Evolutionary conservation across 2,329 filamentous ascomycete genomes (phyloP), one percentile per base, ranked within the genome.

Genomic region (Leptodontidium sp.): DNA sequence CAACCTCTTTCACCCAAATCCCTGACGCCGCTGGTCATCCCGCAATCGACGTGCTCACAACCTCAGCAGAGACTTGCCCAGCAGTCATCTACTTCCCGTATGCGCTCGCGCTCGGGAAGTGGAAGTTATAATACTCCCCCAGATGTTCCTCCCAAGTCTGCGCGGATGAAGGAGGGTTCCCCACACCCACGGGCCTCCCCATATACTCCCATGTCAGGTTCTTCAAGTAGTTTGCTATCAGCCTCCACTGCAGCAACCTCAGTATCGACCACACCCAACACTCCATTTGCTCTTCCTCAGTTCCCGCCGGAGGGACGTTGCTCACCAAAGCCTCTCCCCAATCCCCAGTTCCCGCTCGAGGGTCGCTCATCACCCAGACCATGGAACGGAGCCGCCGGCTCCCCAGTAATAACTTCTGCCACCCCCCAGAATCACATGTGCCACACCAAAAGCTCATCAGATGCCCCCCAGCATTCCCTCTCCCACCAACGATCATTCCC

Each of bases 11-110:
- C 86, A 12, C 86, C 86, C 21, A 88, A 83, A 76, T 82, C 81
- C 57, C 81, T 90, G 7, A 78, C 87, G 0, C 88, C 87, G 32
- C 82, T 90, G 26, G 83, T 88, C 49, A 90, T 90, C 68, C 88
- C 87, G 7, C 47, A 68, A 15, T 64, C 67, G 29, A 70, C 67
- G 35, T 65, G 65, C 32, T 59, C 71, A 52, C 66, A 67, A 52
- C 62, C 71, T 58, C 70, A 50, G 6, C 47, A 71, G 50, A 61
- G 71, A 61, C 64, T 74, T 24, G 66, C 62, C 40, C 70, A 64
- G 35, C 50, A 72, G 65, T 59, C 63, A 24, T 75, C 76, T 29
- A 32, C 29, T 61, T 83, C 75, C 68, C 83, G 84, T 65, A 80
- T 85, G 35, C 82, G 84, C 58, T 67, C 58, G 24, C 61, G 61